Evolutionary conservation across 2,329 filamentous ascomycete species (phyloP).

Genomic region (Microdochium trichocladiopsis): DNA sequence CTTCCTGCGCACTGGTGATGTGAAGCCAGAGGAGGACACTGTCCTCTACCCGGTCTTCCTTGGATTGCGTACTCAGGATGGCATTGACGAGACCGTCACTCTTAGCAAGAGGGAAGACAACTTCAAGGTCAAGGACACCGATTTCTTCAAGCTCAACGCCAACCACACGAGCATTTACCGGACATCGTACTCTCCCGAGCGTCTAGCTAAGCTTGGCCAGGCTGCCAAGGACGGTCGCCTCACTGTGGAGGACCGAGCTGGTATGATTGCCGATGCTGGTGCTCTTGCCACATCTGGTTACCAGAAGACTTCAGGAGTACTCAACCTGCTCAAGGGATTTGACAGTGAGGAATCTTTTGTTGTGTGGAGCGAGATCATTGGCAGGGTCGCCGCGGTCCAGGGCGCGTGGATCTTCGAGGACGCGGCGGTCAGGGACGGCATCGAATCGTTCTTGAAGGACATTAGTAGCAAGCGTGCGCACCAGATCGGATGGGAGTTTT

Average conservation of each 20-base stretch:
- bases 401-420: conserved; percentile 88
- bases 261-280: conserved; percentile 90
- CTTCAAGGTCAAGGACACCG: conserved; percentile 69
- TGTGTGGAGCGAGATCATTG: conserved; percentile 89
- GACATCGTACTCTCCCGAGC: conserved; percentile 77
- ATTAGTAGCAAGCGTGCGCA: conserved; percentile 76
- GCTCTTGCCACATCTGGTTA: conserved; percentile 86
- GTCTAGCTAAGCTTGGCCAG: conserved; percentile 79
- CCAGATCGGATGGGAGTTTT: conserved; percentile 82
- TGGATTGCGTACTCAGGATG: conserved; percentile 76
- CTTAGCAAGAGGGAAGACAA: conserved; percentile 64
- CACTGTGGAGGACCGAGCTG: conserved; percentile 83
- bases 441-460: conserved; percentile 77
- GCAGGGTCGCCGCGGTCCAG: conserved; percentile 71
- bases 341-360: conserved; percentile 82
- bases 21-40: conserved; percentile 86
- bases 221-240: conserved; percentile 76
- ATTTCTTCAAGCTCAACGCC: conserved; percentile 96
- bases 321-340: conserved; percentile 81
- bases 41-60: conserved; percentile 87
- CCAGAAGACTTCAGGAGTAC: conserved; percentile 83
- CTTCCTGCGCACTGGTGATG: conserved; percentile 86
- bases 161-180: conserved; percentile 91
- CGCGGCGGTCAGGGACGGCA: conserved; percentile 60
- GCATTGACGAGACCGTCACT: conserved; percentile 70